Conservation (phyloP, 1,284 basidiomycete species). For the Heterobasidion irregulare region DNA sequence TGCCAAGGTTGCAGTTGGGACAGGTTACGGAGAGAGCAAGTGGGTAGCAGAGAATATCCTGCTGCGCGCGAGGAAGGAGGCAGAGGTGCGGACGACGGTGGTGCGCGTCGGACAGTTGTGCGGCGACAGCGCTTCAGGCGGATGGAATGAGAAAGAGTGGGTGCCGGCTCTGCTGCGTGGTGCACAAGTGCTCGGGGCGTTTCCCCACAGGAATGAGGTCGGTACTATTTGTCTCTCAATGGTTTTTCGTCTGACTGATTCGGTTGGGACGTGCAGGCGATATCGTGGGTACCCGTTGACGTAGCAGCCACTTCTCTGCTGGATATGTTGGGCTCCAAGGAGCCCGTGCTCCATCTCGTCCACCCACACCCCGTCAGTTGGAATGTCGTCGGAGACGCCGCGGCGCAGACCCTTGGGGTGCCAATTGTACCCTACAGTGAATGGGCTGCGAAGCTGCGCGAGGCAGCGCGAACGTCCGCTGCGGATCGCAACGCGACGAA, state of each 20-base stretch:
- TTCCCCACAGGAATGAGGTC: conserved; percentile 1
- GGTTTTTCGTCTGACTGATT: not conserved
- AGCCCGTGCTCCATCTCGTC: conserved; percentile 16
- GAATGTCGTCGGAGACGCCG: conserved; percentile 11
- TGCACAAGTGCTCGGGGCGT: not conserved
- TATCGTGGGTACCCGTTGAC: conserved; percentile 18
- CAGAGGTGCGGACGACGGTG: conserved; percentile 18
- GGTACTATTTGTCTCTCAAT: not conserved
- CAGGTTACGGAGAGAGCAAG: conserved; percentile 31
- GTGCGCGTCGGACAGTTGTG: conserved; percentile 36
- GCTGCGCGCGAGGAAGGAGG: conserved; percentile 12
- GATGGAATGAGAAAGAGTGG: conserved; percentile 37
- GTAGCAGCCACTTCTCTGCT: conserved; percentile 15
- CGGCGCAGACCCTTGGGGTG: conserved; percentile 13
- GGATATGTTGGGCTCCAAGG: conserved; percentile 14
- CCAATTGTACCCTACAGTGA: conserved; percentile 16
- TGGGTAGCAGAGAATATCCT: conserved; percentile 28
- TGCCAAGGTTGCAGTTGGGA: conserved; percentile 19
- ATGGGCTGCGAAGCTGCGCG: conserved; percentile 12
- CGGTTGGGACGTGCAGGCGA: not conserved
- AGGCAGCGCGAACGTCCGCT: not conserved
- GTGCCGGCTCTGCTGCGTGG: conserved; percentile 27
- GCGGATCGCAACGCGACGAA: not conserved
- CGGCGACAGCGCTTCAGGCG: conserved; percentile 27
- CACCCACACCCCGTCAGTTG: conserved; percentile 18